Percentiles rank a stretch among this genome's conserved stretches.
Evolutionary conservation across 1,284 basidiomycete genomes (phyloP).

Genomic region (Mrakiaceae sp.): DNA sequence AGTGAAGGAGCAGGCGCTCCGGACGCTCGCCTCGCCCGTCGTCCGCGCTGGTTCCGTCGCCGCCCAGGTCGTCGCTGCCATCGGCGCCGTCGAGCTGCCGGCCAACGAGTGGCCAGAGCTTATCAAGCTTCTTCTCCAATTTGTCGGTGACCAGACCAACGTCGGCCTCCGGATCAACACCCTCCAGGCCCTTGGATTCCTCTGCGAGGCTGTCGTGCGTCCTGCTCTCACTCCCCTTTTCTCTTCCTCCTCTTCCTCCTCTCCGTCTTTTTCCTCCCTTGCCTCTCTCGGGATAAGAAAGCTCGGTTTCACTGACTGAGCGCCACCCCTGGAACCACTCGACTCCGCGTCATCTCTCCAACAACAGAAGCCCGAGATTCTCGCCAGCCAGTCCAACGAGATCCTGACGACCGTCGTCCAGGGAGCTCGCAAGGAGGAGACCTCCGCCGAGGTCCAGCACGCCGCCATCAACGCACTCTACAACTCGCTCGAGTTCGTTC

Average conservation of each 20-base stretch:
- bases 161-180: slow-evolving; percentile 74
- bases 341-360: slow-evolving; percentile 13
- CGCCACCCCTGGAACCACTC: slow-evolving; percentile 13
- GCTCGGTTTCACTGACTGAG: neutral
- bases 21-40: slow-evolving; percentile 64
- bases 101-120: slow-evolving; percentile 79
- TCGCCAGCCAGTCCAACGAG: slow-evolving; percentile 84
- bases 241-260: neutral
- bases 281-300: neutral
- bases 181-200: slow-evolving; percentile 89
- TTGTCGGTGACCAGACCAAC: slow-evolving; percentile 69
- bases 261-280: slow-evolving; percentile 10
- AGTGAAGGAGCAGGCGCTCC: slow-evolving; percentile 79
- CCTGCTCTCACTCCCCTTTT: slow-evolving; percentile 21
- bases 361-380: slow-evolving; percentile 72
- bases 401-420: slow-evolving; percentile 98
- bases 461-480: slow-evolving; percentile 86
- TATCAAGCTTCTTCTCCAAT: slow-evolving; percentile 75
- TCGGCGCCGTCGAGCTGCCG: slow-evolving; percentile 87
- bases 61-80: slow-evolving; percentile 85
- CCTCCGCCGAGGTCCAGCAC: slow-evolving; percentile 84
- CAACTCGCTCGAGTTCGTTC: slow-evolving; percentile 96
- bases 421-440: slow-evolving; percentile 91
- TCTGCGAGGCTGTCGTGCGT: slow-evolving; percentile 88
- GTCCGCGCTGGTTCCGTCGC: slow-evolving; percentile 72